Evolutionary conservation across 805 yeast species (phyloP), one percentile per base, ranked within the genome.

Genomic region (Candida saitoana): DNA sequence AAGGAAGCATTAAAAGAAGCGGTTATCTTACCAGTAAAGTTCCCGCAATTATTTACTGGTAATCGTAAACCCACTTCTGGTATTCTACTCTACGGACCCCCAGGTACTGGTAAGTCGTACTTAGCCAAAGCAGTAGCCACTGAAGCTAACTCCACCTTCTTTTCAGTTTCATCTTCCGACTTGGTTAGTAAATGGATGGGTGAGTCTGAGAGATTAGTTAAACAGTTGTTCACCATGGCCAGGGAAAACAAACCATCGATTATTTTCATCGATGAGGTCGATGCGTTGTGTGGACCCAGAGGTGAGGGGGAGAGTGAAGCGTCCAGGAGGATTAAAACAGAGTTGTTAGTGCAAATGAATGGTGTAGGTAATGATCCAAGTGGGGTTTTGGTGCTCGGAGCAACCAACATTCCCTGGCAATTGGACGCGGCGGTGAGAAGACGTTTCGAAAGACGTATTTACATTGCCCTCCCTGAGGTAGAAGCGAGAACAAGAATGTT

Each of bases 111-210:
- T 73, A 93, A 93, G 58, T 91, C 98, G 2, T 93, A 83, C 57
- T 69, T 93, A 45, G 99, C 99, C 8, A 93, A 93, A 60, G 99
- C 99, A 0, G 98, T 93, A 6, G 99, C 99, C 18, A 93, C 99
- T 0, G 99, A 93, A 56, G 96, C 98, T 38, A 89, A 91, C 60
- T 87, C 97, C 0, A 93, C 99, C 0, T 93, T 93, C 55, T 93
- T 93, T 65, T 86, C 96, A 2, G 96, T 93, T 1, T 84, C 95
- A n/a, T 88, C 96, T 0, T 86, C 96, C 11, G 99, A 93, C 63
- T 75, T 93, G 54, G 98, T 93, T 3, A 84, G 95, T 50, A 93
- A 93, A 63, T 93, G 99, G 99, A 91, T 91, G 97, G 99, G 99
- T 54, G 99, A 93, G 63, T 83, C 95, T 18, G 99, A 93, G 64